Conservation (phyloP, 1,284 basidiomycete species). For the Mycosarcoma mackinlayi region DNA sequence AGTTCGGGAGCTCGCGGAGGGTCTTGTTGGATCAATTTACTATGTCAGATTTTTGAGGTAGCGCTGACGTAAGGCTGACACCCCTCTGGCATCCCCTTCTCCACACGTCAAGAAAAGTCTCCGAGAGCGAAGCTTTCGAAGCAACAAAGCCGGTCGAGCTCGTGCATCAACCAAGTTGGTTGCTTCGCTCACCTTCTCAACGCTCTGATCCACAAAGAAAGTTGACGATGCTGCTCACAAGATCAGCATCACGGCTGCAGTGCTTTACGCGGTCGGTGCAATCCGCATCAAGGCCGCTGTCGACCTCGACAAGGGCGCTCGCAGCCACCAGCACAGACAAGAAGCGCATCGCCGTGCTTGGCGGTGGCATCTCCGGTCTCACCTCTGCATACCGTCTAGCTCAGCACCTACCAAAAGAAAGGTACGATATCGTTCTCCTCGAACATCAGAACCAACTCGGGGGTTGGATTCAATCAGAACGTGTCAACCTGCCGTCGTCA, state of each 20-base stretch:
- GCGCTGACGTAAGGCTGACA: constrained; percentile 22
- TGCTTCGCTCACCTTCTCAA: neutral
- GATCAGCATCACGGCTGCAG: constrained; percentile 24
- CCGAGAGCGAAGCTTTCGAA: constrained; percentile 1
- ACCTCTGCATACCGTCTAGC: constrained; percentile 82
- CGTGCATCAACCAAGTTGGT: neutral
- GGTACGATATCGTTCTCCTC: constrained; percentile 74
- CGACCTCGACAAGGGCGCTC: constrained; percentile 15
- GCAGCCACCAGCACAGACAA: constrained; percentile 17
- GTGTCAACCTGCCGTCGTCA: constrained; percentile 68
- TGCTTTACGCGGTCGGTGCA: neutral
- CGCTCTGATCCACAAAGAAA: neutral
- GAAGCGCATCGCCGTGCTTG: constrained; percentile 74
- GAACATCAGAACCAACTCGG: constrained; percentile 78
- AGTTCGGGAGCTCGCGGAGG: constrained; percentile 22
- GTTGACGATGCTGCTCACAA: constrained; percentile 27
- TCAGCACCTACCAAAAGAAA: constrained; percentile 74
- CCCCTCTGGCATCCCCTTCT: neutral
- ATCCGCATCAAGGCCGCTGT: neutral
- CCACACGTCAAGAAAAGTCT: constrained; percentile 16
- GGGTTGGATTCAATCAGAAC: constrained; percentile 82
- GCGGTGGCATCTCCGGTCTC: constrained; percentile 84
- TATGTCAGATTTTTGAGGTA: neutral
- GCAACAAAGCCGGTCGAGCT: neutral
- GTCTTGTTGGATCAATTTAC: neutral